Conservation (phyloP, 495 filamentous ascomycete genomes). For the Pyrenula massariospora region DNA sequence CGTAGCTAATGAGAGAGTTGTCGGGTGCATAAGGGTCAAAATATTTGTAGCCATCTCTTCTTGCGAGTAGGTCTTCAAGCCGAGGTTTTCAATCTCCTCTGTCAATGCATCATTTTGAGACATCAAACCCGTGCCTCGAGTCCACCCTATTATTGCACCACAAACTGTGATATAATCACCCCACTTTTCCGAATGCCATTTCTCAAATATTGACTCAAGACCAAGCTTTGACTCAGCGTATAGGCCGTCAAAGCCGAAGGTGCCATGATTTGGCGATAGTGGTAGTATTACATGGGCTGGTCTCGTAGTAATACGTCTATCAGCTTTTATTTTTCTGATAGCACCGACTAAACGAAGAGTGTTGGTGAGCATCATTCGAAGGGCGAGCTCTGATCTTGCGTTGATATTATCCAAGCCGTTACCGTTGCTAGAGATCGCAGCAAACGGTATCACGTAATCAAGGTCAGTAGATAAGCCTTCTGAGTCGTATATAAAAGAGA, state of each 20-base stretch:
- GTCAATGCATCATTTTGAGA: constrained; percentile 9
- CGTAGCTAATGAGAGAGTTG: constrained; percentile 2
- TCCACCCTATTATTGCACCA: constrained; percentile 17
- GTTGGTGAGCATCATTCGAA: constrained; percentile 14
- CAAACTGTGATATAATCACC: constrained; percentile 9
- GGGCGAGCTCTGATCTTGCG: constrained; percentile 9
- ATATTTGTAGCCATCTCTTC: constrained; percentile 16
- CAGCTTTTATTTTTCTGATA: constrained; percentile 3
- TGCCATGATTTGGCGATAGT: constrained; percentile 16
- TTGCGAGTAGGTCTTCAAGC: constrained; percentile 9
- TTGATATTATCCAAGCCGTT: constrained; percentile 12
- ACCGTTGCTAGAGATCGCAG: constrained; percentile 13
- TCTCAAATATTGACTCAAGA: constrained; percentile 10
- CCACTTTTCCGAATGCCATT: constrained; percentile 12
- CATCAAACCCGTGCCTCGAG: constrained; percentile 13
- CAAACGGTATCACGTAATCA: constrained; percentile 16
- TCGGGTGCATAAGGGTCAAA: constrained; percentile 2
- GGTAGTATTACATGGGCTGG: constrained; percentile 6
- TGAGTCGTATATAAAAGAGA: constrained; percentile 11
- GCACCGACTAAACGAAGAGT: constrained; percentile 9
- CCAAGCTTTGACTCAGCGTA: constrained; percentile 18
- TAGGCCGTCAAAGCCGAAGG: constrained; percentile 14
- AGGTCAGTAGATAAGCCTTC: constrained; percentile 9
- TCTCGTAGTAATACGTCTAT: neutral
- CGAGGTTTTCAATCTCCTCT: constrained; percentile 8